Evolutionary conservation across 2,329 filamentous ascomycete genomes (phyloP), one percentile per base, ranked within the genome.

Genomic region (Sclerotinia subarctica): DNA sequence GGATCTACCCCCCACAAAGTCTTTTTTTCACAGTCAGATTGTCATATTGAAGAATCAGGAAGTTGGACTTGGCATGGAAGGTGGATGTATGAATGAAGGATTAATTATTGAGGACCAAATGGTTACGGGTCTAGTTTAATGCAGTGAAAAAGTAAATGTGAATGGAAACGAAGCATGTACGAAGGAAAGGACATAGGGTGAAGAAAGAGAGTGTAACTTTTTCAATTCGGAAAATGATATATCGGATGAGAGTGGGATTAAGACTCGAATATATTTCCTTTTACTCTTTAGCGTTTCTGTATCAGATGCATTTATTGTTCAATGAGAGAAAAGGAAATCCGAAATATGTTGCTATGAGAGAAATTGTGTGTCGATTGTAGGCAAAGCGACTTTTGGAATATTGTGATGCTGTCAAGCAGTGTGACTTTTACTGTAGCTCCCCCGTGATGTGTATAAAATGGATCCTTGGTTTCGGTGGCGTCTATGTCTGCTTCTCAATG

Each of bases 241-340:
- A 38, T 51, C 29, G 46, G 21, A 35, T 51, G 58, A 62, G 21
- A 51, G n/a, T 7, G 58, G 58, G 21, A 62, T 24, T 26, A 24
- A 38, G 46, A 4, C 7, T 62, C 46, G 52, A 58, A 65, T 75
- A 72, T 76, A 72, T 76, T 75, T 74, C 69, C 69, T 75, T 76
- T 76, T 76, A 71, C 74, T 38, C 32, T 49, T 64, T 59, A 67
- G 66, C 66, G 49, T 56, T 64, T 47, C 51, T 65, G 63, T 47
- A 65, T 65, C 29, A 35, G 24, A 47, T 35, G 47, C 51, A 74
- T 74, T 60, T 72, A 71, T 74, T 74, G 70, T 73, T 54, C 72
- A 73, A 70, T 70, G 71, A 60, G 56, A 21, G 15, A 7, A 62
- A 38, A 19, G 24, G 29, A 38, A 51, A 38, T 38, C 10, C 19